A percentile compares a stretch with the other conserved stretches of the same genome.
Conservation (phyloP, 192 early-diverging fungal species). For the Entophlyctis helioformis region DNA sequence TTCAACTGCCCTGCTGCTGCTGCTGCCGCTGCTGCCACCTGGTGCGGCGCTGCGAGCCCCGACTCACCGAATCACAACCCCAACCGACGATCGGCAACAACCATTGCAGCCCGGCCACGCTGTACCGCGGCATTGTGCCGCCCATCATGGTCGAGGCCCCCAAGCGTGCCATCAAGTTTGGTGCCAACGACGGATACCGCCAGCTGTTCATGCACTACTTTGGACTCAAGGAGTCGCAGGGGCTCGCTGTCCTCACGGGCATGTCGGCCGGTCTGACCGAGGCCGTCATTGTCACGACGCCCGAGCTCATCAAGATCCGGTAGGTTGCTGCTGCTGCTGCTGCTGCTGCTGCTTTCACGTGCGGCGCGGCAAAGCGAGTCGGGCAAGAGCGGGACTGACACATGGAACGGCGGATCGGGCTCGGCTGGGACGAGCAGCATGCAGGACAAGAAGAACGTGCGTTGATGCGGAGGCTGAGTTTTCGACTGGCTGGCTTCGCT, state of each 20-base stretch:
- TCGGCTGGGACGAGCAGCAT: too few species aligned
- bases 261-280: slow-evolving; percentile 86
- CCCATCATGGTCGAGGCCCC: slow-evolving; percentile 97
- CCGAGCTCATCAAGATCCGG: slow-evolving; percentile 94
- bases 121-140: slow-evolving; percentile 90
- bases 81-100: too few species aligned
- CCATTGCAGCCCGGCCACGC: slow-evolving; percentile 19
- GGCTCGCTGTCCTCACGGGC: slow-evolving; percentile 72
- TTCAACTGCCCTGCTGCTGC: too few species aligned
- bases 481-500: too few species aligned
- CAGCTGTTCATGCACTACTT: slow-evolving; percentile 36
- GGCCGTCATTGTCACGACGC: slow-evolving; percentile 77
- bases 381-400: too few species aligned
- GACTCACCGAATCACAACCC: too few species aligned
- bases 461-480: slow-evolving; percentile 3
- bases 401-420: too few species aligned
- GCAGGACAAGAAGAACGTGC: slow-evolving; percentile 78
- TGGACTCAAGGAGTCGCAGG: slow-evolving; percentile 56
- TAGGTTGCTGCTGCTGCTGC: too few species aligned
- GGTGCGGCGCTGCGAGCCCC: too few species aligned
- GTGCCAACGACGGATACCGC: slow-evolving; percentile 89
- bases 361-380: too few species aligned
- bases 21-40: too few species aligned
- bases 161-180: slow-evolving; percentile 96
- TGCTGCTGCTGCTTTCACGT: too few species aligned